Base-by-base conservation (phyloP, 2,329 filamentous ascomycete species). In the Colletotrichum caudatum region DNA sequence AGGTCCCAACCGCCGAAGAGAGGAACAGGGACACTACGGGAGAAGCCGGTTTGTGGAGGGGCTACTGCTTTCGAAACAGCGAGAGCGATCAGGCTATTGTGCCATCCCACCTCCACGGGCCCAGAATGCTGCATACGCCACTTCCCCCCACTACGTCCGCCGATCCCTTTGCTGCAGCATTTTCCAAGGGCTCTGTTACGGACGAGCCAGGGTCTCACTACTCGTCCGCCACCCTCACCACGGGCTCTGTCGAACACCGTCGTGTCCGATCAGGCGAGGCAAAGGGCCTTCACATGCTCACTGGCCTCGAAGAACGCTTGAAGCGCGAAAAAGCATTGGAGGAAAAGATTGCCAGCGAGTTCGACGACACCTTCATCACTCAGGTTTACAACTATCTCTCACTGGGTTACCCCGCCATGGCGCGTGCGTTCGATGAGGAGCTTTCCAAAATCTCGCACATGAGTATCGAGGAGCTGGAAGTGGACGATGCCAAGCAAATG, bases 361-460 rank as follows among this genome's bases (percentile, higher is more conserved):
- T 96, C 77, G 86, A 91, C 72, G 94, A 97, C 79, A 86, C 86
- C 4, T 97, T 98, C 79, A 90, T 98, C 67, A 97, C 95, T 0
- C 95, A 98, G 81, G 95, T 98, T 9, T 98, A 97, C 86, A 98
- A 98, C 81, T 98, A 98, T 81, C 87, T 98, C 20, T 97, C 94
- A 0, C 87, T 98, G 6, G 95, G 95, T 6, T 98, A 98, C 80
- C 95, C 95, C 3, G 91, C 93, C 44, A 90, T 94, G 77, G 95
- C 95, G 14, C 90, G 92, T 29, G 88, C 89, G 48, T 98, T 93
- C 78, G 95, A 98, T 78, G 88, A 91, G 14, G 95, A 98, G 83
- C 85, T 98, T 26, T 90, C 91, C 75, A 94, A 93, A 78, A 97
- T 98, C 68, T 93, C 91, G 41, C 86, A 88, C 12, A 90, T 97